Evolutionary conservation across 495 filamentous ascomycete genomes (phyloP), one percentile per base, ranked within the genome.

Genomic region (Aspergillus kassunensis): DNA sequence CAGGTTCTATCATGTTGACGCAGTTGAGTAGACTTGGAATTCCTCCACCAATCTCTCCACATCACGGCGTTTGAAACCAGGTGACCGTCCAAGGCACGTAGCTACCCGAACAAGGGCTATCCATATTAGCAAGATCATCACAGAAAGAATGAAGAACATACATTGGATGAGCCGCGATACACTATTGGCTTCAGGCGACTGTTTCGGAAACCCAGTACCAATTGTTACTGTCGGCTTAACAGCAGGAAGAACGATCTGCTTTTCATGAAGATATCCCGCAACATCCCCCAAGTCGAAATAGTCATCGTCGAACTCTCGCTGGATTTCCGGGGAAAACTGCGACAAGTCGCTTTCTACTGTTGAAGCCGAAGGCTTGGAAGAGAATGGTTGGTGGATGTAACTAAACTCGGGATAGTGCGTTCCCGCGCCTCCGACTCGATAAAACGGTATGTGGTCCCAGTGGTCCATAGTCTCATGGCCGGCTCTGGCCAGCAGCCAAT

Each of bases 271-370:
- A 63, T 84, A 90, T 9, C 80, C 71, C 64, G 90, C 84, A 5
- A 90, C 81, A 58, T 91, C 88, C 41, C 81, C 73, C 5, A 84
- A 73, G 55, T 90, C 85, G 55, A 87, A 86, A 77, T 84, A 91
- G 43, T 88, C 85, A 19, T 86, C 85, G 33, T 81, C 74, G 60
- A 83, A 76, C 0, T 78, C 80, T 56, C 66, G 9, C 55, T 59
- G 23, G 15, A 60, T 19, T 19, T 57, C 51, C 7, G 44, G 12
- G 6, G 58, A 27, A 24, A 57, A 44, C 4, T 49, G 54, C 8
- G 60, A 51, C 39, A 69, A 58, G 23, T 51, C 65, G 62, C 35
- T 66, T 58, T 37, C 59, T 34, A 54, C 58, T 33, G 67, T 64
- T 58, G 62, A 69, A 49, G 65, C 53, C 47, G 69, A 60, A 31